Conservation (phyloP, 345 rosid genomes). For the Eucalyptus rudis region DNA sequence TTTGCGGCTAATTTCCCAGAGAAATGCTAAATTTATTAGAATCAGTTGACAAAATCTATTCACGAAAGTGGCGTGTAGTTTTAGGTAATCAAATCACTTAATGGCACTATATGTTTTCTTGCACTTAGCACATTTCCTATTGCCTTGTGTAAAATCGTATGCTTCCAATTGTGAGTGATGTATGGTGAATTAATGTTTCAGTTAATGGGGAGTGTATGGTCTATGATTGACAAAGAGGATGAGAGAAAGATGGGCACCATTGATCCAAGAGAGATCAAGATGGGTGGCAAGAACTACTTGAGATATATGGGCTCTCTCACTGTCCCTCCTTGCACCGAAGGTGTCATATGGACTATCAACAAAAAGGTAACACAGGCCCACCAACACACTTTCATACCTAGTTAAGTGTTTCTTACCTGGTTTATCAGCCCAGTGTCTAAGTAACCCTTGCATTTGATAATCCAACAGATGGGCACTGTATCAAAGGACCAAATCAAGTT, state of each 20-base stretch:
- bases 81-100: background rate
- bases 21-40: background rate
- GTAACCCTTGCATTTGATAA: background rate
- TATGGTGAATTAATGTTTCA: background rate
- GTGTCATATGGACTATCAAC: slow-evolving; percentile 57
- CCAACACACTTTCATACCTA: background rate
- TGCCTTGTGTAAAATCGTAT: background rate
- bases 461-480: slow-evolving; percentile 19
- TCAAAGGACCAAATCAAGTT: slow-evolving; percentile 27
- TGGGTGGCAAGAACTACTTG: slow-evolving; percentile 36
- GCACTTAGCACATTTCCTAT: background rate
- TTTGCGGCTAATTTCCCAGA: background rate
- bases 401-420: background rate
- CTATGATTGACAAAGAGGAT: slow-evolving; percentile 2
- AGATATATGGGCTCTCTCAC: slow-evolving; percentile 77
- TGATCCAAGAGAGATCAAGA: slow-evolving; percentile 35
- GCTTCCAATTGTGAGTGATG: background rate
- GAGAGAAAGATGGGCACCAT: slow-evolving; percentile 26
- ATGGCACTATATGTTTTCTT: background rate
- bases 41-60: background rate
- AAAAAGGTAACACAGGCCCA: slow-evolving; percentile 11
- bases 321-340: slow-evolving; percentile 75
- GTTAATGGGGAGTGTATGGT: slow-evolving; percentile 6
- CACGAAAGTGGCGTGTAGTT: background rate
- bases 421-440: background rate